Evolutionary conservation across 164 flowering plant species (phyloP), one percentile per base, ranked within the genome.

Genomic region (Vitis rotundifolia): DNA sequence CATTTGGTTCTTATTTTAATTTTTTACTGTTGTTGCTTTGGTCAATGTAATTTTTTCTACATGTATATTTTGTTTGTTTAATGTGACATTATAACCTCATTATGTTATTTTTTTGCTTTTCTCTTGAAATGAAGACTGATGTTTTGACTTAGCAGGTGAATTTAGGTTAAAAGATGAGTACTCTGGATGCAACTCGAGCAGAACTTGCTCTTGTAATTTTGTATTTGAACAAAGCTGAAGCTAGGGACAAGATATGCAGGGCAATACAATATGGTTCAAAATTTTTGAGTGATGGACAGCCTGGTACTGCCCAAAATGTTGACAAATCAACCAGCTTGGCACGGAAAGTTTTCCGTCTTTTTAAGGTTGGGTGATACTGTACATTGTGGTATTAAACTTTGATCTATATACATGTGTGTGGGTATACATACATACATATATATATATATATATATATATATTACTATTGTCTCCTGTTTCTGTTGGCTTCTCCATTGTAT

Each of bases 191-290:
- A 55, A 83, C 97, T 29, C 80, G 98, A 80, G 90, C 98, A 51
- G 99, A 96, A 71, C 97, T 96, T 73, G 99, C 80, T 63, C 93
- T 93, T 60, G 74, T 85, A 49, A 90, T 96, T 61, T 64, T 93
- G 74, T 96, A 91, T 75, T 77, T 95, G 84, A 93, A 91, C 82
- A 95, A 95, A 79, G 99, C 99, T 66, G 99, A 96, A 84, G 92
- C 99, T 47, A 88, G 98, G 84, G 99, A 96, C 82, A 96, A 96
- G 89, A 86, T 93, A 76, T 93, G 98, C 88, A 83, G 98, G 80
- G 94, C 98, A 52, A 96, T 96, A 74, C 99, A 96, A 53, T 96
- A 96, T 79, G 99, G 99, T 71, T 93, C 98, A 14, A 96, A 92
- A 72, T 96, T 90, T 79, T 59, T 96, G 78, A 93, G 98, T 80